Evolutionary conservation across 2,329 filamentous ascomycete genomes (phyloP).

Genomic region (Cryphonectria nitschkei): DNA sequence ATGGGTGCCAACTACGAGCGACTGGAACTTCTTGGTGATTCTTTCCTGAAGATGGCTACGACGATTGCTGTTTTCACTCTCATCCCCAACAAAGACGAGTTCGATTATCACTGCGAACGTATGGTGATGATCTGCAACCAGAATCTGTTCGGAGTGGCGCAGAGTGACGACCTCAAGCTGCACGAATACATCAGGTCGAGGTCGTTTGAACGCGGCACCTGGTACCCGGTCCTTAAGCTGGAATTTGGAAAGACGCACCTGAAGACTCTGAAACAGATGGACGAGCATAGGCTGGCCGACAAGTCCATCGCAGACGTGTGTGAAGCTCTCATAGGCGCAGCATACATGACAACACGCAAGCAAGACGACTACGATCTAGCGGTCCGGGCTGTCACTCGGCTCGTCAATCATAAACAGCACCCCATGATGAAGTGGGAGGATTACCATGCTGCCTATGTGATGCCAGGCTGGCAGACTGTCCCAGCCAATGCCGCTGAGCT

Average conservation of each 20-base stretch:
- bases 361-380: conserved; percentile 57
- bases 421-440: conserved; percentile 70
- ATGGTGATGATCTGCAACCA: conserved; percentile 92
- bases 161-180: conserved; percentile 57
- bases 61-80: conserved; percentile 83
- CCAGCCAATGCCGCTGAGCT: conserved; percentile 67
- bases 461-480: conserved; percentile 71
- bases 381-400: conserved; percentile 65
- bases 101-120: conserved; percentile 83
- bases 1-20: conserved; percentile 97
- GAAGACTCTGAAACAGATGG: conserved; percentile 46
- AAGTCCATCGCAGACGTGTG: conserved; percentile 95
- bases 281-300: conserved; percentile 73
- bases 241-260: conserved; percentile 67
- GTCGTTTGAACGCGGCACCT: conserved; percentile 78
- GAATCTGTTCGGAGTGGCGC: conserved; percentile 80
- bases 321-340: conserved; percentile 90
- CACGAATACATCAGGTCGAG: conserved; percentile 81
- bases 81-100: conserved; percentile 79
- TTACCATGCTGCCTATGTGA: conserved; percentile 70
- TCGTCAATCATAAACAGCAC: conserved; percentile 74
- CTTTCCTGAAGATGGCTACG: conserved; percentile 93
- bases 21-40: conserved; percentile 90
- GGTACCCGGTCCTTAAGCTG: conserved; percentile 84
- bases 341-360: conserved; percentile 58